Base-by-base conservation (phyloP, 1,139 yeast genomes). In the Candida buenavistaensis region DNA sequence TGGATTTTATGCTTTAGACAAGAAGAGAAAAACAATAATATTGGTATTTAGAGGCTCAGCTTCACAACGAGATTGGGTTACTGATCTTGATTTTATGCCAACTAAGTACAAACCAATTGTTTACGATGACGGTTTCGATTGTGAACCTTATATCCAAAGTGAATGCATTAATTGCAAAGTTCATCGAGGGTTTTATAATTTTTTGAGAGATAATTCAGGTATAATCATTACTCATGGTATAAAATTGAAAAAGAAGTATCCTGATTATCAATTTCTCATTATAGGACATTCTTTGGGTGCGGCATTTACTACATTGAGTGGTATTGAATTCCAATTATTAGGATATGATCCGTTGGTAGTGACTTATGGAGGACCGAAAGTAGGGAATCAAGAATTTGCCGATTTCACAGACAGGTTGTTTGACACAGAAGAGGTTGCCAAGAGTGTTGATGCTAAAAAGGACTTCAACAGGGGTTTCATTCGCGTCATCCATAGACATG, bases 241-340 rank as follows among this genome's bases (percentile, higher is more conserved):
- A 30, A 46, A 47, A 14, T 39, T 72, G 41, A 52, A 54, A 39
- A 31, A 49, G 2, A 32, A 54, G 14, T 55, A 70, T 46, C 75
- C 79, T 0, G 68, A 67, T 16, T 81, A 78, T 50, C 54, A 64
- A 26, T 44, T 82, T 11, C 66, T 74, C 3, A 65, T 82, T 2
- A 60, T 77, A 2, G 92, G 92, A 0, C 92, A 83, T 57, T 83
- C 92, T 0, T 54, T 83, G 19, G 94, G 92, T 1, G 92, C 82
- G 3, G 87, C 88, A 0, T 57, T 82, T 37, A 82, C 88, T 0
- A 55, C 68, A 10, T 56, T 84, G 24, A 68, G 78, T 8, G 89
- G 83, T 0, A 64, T 79, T 16, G 89, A 82, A 48, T 64, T 78
- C 37, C 64, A 65, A 40, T 45, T 73, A 6, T 47, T 73, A 50